These are phyloP conservation scores for Spiromastix sp. DNA, from an alignment of 2,329 filamentous ascomycete genomes.

Conservation along the genomic window DNA sequence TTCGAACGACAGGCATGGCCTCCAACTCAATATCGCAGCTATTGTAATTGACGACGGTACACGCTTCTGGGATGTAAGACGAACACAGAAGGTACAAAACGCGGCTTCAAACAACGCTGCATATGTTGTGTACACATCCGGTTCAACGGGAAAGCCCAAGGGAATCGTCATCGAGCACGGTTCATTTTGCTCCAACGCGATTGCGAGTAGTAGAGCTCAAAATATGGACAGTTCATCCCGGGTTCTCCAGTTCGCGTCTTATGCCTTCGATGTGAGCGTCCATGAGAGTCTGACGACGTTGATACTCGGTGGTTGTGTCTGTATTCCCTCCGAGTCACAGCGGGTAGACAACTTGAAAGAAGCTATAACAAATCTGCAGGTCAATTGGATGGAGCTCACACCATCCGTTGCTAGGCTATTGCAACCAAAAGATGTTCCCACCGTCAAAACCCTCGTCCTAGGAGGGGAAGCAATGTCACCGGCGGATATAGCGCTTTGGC, in stretches of 20 bases:
- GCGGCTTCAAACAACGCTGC: constrained; percentile 22
- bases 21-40: neutral
- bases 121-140: constrained; percentile 47
- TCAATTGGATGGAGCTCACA: constrained; percentile 42
- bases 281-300: constrained; percentile 24
- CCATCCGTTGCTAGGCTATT: constrained; percentile 24
- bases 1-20: neutral
- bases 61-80: neutral
- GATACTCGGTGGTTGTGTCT: constrained; percentile 34
- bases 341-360: constrained; percentile 32
- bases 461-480: constrained; percentile 29
- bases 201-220: constrained; percentile 37
- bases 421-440: constrained; percentile 19
- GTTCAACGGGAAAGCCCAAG: constrained; percentile 41
- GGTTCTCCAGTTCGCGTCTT: constrained; percentile 32
- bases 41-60: neutral
- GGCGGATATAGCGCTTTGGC: constrained; percentile 21
- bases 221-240: constrained; percentile 31
- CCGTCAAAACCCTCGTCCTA: constrained; percentile 25
- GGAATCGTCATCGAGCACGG: constrained; percentile 49
- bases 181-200: constrained; percentile 41
- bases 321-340: constrained; percentile 33
- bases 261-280: constrained; percentile 35
- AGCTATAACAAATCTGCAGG: constrained; percentile 26
- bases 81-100: neutral